Evolutionary conservation across 164 flowering plant species (phyloP), one percentile per base, ranked within the genome.

Genomic region (Stephania yunnanensis): DNA sequence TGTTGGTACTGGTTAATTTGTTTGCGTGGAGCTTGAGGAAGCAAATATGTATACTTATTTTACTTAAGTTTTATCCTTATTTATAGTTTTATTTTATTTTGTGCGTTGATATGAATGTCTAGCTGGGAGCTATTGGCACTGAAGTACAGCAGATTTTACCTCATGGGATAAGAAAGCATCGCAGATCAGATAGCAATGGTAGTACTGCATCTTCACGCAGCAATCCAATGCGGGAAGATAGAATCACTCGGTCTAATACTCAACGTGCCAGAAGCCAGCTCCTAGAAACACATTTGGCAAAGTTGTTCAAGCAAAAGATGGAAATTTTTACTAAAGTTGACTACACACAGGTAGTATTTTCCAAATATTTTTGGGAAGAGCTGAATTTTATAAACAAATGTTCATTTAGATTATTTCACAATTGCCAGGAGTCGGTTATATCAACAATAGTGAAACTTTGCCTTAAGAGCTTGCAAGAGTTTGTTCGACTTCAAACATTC

Each of bases 311-410:
- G 87, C 97, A 94, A 84, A 96, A 94, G 78, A 88, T 94, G 87
- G 97, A 96, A 78, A 96, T 96, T 66, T 94, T 94, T 80, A 94
- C 99, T 46, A 96, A 92, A 90, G 84, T 91, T 46, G 99, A 96
- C 76, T 83, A 77, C 77, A 94, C 97, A 65, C 98, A 92, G 97
- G 99, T 96, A 83, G 10, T 52, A 5, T 50, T 42, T 53, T 46
- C 17, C 2, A 45, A 50, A 17, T 22, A 58, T 63, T 50, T 20
- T 9, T 7, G 66, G 36, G 15, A 74, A 55, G 46, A 22, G 53
- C 6, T 52, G 46, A 8, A 30, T 17, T 36, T 36, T 66, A 11
- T 15, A n/a, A 75, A 31, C 20, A 11, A 65, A 22, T 63, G 44
- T 58, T 10, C 20, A 72, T 29, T 61, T 30, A 45, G 30, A 76